phyloP scores from a whole-genome alignment of 257 asterid species.

The Penstemon davidsonii region DNA sequence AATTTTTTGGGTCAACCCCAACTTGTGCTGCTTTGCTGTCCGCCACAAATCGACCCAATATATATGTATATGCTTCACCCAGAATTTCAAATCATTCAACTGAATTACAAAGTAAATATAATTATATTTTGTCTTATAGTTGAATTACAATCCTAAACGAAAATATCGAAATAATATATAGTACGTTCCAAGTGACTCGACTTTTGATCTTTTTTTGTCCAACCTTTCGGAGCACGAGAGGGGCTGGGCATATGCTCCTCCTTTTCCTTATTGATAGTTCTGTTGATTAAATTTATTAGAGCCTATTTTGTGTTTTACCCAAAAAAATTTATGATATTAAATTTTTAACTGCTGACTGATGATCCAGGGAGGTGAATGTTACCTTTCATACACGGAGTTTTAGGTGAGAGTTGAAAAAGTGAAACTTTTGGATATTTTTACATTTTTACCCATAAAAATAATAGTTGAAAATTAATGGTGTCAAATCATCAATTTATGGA shows the following conservation, averaged over 20 bases:
- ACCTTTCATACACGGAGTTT: no score
- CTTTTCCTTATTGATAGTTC: no score
- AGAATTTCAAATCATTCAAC: not conserved
- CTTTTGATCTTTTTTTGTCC: no score
- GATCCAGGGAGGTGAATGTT: no score
- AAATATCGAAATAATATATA: not conserved
- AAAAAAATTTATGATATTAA: no score
- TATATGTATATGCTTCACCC: not conserved
- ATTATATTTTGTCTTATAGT: not conserved
- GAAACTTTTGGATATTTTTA: no score
- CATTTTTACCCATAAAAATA: no score
- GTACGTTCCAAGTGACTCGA: not conserved
- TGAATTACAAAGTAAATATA: no score
- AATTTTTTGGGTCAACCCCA: slow-evolving; percentile 29
- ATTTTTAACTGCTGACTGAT: not conserved
- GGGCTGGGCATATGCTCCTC: not conserved
- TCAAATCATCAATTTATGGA: no score
- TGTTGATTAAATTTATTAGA: not conserved
- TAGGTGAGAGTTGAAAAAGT: no score
- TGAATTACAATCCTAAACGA: not conserved
- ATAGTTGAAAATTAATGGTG: no score
- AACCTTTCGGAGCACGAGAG: slow-evolving; percentile 17
- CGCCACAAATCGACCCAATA: slow-evolving; percentile 6
- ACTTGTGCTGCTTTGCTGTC: slow-evolving; percentile 27
- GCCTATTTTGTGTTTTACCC: not conserved